phyloP scores from a whole-genome alignment of 805 yeast genomes.

The Saturnispora gosingensis region DNA sequence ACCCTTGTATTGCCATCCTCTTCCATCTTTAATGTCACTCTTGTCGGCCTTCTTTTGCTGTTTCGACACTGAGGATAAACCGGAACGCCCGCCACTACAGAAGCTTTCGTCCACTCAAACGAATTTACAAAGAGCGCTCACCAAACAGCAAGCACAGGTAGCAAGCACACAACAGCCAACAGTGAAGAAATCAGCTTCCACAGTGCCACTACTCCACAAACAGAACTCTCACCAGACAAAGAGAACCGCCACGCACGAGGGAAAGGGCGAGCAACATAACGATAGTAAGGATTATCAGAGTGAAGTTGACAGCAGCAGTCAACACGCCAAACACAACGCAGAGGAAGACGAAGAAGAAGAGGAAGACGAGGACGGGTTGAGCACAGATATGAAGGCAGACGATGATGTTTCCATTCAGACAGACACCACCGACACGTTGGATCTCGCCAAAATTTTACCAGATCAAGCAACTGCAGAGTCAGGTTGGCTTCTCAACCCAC shows the following conservation, averaged over 20 bases:
- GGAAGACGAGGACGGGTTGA: not conserved
- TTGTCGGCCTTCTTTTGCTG: conserved; percentile 29
- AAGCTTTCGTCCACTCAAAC: conserved; percentile 25
- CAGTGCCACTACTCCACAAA: not conserved
- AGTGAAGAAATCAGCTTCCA: not conserved
- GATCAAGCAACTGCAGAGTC: conserved; percentile 62
- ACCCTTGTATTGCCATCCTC: not conserved
- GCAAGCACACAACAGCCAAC: conserved; percentile 1
- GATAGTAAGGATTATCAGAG: not conserved
- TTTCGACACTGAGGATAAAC: conserved; percentile 25
- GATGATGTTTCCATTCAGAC: conserved; percentile 26
- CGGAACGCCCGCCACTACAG: conserved; percentile 21
- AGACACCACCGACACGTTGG: conserved; percentile 34
- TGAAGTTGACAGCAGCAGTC: not conserved
- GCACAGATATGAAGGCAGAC: conserved; percentile 11
- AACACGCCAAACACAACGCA: not conserved
- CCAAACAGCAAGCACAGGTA: conserved; percentile 15
- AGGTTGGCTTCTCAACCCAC: conserved; percentile 56
- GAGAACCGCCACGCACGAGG: not conserved
- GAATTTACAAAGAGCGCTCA: conserved; percentile 27
- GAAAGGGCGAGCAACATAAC: not conserved
- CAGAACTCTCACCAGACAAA: not conserved
- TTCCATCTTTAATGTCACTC: conserved; percentile 24
- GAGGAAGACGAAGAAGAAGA: not conserved
- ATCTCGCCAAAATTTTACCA: conserved; percentile 56